These are phyloP conservation scores for Dalbergia oliveri DNA, from an alignment of 306 rosid species.

Conservation along the genomic window DNA sequence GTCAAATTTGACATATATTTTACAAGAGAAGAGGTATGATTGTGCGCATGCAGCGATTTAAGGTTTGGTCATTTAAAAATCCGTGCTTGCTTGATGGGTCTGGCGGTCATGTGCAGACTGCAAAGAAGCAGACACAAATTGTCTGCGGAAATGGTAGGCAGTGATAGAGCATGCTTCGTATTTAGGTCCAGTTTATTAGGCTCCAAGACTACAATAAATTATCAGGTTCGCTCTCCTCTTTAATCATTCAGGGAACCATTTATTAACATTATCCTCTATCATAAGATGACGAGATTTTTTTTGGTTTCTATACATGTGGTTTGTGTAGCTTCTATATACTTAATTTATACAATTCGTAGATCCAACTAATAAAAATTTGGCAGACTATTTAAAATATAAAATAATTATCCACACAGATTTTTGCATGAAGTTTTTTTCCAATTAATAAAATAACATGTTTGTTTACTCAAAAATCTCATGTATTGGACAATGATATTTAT, in stretches of 20 bases:
- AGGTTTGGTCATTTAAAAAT: slow-evolving; percentile 13
- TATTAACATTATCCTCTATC: slow-evolving; percentile 54
- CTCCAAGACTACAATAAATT: slow-evolving; percentile 39
- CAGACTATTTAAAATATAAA: neutral
- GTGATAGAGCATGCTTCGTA: slow-evolving; percentile 45
- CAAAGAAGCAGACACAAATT: slow-evolving; percentile 49
- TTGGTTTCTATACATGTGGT: neutral
- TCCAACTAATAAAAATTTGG: neutral
- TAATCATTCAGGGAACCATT: slow-evolving; percentile 32
- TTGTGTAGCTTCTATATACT: neutral
- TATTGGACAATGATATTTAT: no score
- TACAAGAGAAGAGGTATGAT: neutral
- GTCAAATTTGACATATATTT: no score
- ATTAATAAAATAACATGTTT: no score
- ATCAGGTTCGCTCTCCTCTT: slow-evolving; percentile 2
- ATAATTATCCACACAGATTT: neutral
- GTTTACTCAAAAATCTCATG: no score
- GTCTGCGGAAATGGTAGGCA: slow-evolving; percentile 40
- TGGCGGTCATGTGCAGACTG: slow-evolving; percentile 61
- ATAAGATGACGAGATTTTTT: neutral
- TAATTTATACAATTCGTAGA: neutral
- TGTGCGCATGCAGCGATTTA: slow-evolving; percentile 27
- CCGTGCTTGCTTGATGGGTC: slow-evolving; percentile 40
- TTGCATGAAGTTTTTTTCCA: no score
- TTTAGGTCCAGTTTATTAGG: slow-evolving; percentile 48